These are phyloP conservation scores for Sextonia rubra DNA, from an alignment of 164 flowering plant genomes.

Conservation along the genomic window DNA sequence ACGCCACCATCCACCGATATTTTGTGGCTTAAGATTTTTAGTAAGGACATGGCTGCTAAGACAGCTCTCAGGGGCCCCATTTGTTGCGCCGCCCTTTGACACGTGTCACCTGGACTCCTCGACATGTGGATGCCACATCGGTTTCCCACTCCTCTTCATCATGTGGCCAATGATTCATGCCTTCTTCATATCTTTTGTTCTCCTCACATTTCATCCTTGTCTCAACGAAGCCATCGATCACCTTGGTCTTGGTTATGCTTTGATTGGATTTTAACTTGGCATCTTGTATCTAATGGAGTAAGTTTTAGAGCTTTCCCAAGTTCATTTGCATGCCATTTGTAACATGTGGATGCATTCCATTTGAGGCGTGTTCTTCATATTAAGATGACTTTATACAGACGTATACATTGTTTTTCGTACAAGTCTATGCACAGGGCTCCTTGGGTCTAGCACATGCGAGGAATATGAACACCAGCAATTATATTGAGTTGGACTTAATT, in stretches of 20 bases:
- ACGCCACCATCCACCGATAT: conserved; percentile 57
- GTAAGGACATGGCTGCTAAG: conserved; percentile 1
- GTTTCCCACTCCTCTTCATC: conserved; percentile 27
- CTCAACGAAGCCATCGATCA: conserved; percentile 11
- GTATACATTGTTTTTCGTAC: no score
- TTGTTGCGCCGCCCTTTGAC: conserved; percentile 51
- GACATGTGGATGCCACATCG: conserved; percentile 31
- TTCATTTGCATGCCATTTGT: neutral
- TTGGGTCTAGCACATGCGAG: no score
- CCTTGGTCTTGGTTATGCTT: neutral
- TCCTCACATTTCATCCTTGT: neutral
- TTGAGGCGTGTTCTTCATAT: neutral
- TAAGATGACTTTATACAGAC: no score
- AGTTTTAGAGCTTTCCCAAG: neutral
- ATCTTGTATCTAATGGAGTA: neutral
- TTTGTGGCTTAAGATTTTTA: conserved; percentile 32
- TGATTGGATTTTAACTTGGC: neutral
- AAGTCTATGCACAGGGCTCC: no score
- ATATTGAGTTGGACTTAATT: no score
- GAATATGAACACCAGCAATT: no score
- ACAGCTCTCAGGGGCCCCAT: conserved; percentile 10
- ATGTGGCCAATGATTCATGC: conserved; percentile 29
- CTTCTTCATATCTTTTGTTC: neutral
- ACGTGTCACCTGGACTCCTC: conserved; percentile 20
- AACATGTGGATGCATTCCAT: no score